A percentile compares a stretch with the other conserved stretches of the same genome.
Evolutionary conservation across 176 grass and related monocot genomes (phyloP).

Genomic region (Juncus inflexus): DNA sequence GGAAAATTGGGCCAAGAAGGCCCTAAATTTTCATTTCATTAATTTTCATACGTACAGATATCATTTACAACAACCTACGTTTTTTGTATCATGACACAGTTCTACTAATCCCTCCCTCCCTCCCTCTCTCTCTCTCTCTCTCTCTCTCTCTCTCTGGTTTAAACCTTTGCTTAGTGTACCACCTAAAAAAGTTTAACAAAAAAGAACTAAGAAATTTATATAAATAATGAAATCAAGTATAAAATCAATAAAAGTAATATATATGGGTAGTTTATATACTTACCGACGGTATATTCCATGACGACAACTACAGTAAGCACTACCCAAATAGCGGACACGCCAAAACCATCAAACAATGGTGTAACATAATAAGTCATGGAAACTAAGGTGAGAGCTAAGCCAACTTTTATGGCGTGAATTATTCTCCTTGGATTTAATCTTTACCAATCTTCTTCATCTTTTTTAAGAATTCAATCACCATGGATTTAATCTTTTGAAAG

Average conservation of each 20-base stretch:
- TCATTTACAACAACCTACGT: too few species aligned
- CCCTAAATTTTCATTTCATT: too few species aligned
- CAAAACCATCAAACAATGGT: conserved; percentile 55
- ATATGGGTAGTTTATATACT: not conserved
- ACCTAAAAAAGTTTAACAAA: conserved; percentile 31
- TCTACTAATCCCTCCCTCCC: too few species aligned
- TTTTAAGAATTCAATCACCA: conserved; percentile 19
- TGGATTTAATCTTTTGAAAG: not conserved
- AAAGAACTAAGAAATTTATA: not conserved
- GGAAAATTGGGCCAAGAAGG: too few species aligned
- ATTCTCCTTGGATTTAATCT: conserved; percentile 66
- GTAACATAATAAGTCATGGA: conserved; percentile 72
- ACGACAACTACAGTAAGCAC: conserved; percentile 82
- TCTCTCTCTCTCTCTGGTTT: conserved; percentile 4
- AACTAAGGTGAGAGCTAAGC: conserved; percentile 65
- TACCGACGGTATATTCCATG: conserved; percentile 94
- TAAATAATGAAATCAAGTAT: not conserved
- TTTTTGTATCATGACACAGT: too few species aligned
- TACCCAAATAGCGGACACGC: conserved; percentile 57
- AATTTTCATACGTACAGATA: too few species aligned
- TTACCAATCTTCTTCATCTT: conserved; percentile 44
- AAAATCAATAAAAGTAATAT: not conserved
- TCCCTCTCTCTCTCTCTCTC: too few species aligned
- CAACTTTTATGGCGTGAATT: conserved; percentile 70
- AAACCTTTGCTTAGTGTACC: conserved; percentile 74